Evolutionary conservation across 2,329 filamentous ascomycete genomes (phyloP).

Genomic region (Escovopsis sp.): DNA sequence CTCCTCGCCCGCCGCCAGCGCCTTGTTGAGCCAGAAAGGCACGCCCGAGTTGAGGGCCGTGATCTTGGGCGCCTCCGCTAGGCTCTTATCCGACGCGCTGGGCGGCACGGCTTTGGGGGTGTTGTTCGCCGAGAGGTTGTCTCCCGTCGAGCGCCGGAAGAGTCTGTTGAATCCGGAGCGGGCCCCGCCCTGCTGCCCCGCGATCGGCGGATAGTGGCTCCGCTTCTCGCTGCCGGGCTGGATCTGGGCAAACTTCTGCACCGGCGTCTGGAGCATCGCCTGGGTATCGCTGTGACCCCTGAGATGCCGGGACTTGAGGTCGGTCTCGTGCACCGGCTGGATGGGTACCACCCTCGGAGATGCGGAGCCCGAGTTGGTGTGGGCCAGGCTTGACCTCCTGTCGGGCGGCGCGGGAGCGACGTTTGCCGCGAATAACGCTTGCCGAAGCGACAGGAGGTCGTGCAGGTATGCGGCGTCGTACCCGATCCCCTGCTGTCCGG

Average conservation of each 20-base stretch:
- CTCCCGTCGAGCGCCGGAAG: constrained; percentile 35
- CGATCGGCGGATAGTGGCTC: constrained; percentile 35
- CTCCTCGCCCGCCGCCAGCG: constrained; percentile 24
- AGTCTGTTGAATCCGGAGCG: constrained; percentile 34
- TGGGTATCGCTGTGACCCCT: constrained; percentile 18
- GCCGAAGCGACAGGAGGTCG: constrained; percentile 29
- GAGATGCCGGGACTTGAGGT: constrained; percentile 10
- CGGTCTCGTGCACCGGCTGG: not conserved
- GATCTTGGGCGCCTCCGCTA: constrained; percentile 8
- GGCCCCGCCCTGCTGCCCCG: constrained; percentile 25
- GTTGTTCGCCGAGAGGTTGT: constrained; percentile 11
- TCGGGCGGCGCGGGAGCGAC: constrained; percentile 33
- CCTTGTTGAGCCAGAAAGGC: constrained; percentile 25
- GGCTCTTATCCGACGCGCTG: constrained; percentile 1
- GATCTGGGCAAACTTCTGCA: constrained; percentile 11
- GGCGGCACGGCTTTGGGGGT: constrained; percentile 3
- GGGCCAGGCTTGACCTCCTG: constrained; percentile 38
- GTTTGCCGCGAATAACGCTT: constrained; percentile 22
- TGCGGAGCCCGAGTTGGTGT: constrained; percentile 21
- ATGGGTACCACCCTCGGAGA: constrained; percentile 2
- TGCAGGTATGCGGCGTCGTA: constrained; percentile 27
- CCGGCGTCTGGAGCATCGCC: constrained; percentile 12
- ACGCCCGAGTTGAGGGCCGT: constrained; percentile 20
- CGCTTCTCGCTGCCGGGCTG: constrained; percentile 19
- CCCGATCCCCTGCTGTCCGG: constrained; percentile 12